A percentile compares a stretch with the other conserved stretches of the same genome.
phyloP scores from a whole-genome alignment of 352 stramenopile genomes.

The Phytophthora hybrid region DNA sequence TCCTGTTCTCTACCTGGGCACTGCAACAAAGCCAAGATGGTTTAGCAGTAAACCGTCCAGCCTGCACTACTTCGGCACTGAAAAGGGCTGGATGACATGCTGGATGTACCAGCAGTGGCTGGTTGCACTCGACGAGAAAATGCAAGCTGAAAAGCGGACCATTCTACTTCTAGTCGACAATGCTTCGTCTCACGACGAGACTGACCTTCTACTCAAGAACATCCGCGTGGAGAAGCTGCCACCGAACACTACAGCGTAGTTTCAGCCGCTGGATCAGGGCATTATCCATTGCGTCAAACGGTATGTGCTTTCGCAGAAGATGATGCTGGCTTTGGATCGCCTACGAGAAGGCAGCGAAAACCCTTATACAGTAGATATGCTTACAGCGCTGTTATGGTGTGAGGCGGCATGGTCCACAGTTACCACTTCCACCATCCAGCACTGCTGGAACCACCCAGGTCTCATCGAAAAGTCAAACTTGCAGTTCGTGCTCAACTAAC shows the following conservation, averaged over 20 bases:
- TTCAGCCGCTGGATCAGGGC: conserved; percentile 2
- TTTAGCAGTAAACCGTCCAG: conserved; percentile 1
- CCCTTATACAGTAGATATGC: no score
- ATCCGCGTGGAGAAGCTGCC: conserved; percentile 4
- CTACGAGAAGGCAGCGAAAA: no score
- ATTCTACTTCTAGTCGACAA: conserved; percentile 7
- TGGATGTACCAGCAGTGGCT: conserved; percentile 19
- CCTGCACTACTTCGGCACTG: conserved; percentile 13
- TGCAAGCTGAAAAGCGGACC: background rate
- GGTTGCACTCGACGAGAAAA: conserved; percentile 6
- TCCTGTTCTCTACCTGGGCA: background rate
- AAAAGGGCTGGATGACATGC: conserved; percentile 11
- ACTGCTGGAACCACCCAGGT: background rate
- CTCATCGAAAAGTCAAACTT: background rate
- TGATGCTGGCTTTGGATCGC: background rate
- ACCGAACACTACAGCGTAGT: background rate
- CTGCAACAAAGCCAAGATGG: background rate
- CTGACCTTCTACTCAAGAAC: background rate
- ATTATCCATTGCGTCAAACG: background rate
- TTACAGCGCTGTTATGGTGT: no score
- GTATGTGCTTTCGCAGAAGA: background rate
- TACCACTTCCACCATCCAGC: background rate
- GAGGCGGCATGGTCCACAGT: background rate
- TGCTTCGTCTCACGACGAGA: background rate
- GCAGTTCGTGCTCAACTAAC: no score